Percentiles rank a stretch among this genome's conserved stretches.
Conservation (phyloP, 2,329 filamentous ascomycete species). For the Chrysosporium queenslandicum region DNA sequence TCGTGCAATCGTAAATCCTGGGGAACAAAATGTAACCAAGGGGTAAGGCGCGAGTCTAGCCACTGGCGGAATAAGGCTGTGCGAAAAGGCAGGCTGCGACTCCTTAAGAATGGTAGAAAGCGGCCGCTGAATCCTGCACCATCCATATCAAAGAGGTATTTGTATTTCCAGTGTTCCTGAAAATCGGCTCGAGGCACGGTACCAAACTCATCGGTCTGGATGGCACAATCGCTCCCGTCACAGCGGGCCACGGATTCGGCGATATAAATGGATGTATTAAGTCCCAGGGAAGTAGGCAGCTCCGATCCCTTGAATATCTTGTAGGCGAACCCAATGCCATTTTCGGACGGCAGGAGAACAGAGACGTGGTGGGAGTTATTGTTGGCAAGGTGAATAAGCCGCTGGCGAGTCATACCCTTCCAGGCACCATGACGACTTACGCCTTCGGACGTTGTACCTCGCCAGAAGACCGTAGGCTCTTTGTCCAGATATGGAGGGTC, state of each 20-base stretch:
- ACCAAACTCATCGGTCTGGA: constrained; percentile 46
- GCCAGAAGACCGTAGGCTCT: constrained; percentile 60
- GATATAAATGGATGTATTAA: constrained; percentile 53
- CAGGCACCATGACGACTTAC: constrained; percentile 45
- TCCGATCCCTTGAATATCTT: constrained; percentile 40
- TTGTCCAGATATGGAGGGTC: constrained; percentile 53
- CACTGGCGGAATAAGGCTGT: constrained; percentile 64
- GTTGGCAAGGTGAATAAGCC: constrained; percentile 60
- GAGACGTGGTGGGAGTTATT: constrained; percentile 41
- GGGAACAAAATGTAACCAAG: constrained; percentile 75
- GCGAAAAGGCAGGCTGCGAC: constrained; percentile 58
- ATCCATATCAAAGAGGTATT: constrained; percentile 64
- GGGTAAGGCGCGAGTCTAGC: constrained; percentile 62
- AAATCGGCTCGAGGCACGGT: constrained; percentile 40
- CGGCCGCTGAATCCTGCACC: constrained; percentile 56
- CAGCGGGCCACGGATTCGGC: constrained; percentile 49
- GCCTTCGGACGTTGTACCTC: constrained; percentile 55
- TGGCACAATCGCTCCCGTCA: constrained; percentile 43
- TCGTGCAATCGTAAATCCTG: constrained; percentile 63
- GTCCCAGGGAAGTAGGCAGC: constrained; percentile 36
- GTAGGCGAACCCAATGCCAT: constrained; percentile 42
- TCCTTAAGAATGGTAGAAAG: constrained; percentile 56
- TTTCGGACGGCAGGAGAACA: constrained; percentile 46
- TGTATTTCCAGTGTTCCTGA: constrained; percentile 52
- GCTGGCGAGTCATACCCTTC: constrained; percentile 60